These are phyloP conservation scores for Tremellales sp. DNA, from an alignment of 1,284 basidiomycete genomes.

Conservation along the genomic window DNA sequence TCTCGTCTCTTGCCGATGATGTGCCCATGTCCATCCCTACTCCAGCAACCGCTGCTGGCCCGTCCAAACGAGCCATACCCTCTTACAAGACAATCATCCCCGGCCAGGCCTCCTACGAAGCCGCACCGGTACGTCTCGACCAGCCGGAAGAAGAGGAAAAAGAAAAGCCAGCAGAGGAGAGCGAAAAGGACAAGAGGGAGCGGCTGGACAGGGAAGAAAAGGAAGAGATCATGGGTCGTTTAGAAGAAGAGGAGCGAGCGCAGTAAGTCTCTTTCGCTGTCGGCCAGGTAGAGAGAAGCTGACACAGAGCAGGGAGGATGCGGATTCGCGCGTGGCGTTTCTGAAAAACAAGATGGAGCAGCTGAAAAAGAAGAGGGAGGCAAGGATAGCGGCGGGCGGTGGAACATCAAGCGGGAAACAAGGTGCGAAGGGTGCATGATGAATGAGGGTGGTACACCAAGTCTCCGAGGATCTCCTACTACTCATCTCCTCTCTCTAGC, in stretches of 20 bases:
- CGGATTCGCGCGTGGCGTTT: slow-evolving; percentile 43
- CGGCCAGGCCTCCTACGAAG: slow-evolving; percentile 43
- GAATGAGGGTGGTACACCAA: too few relatives aligned
- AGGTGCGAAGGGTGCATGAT: slow-evolving; percentile 4
- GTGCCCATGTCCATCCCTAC: slow-evolving; percentile 1
- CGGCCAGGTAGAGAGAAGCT: neutral
- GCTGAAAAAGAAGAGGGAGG: slow-evolving; percentile 40
- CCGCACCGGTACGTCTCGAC: slow-evolving; percentile 37
- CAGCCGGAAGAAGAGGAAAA: slow-evolving; percentile 10
- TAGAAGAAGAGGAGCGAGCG: slow-evolving; percentile 48
- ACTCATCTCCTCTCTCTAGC: too few relatives aligned
- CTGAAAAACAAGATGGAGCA: slow-evolving; percentile 46
- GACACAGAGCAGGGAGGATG: slow-evolving; percentile 42
- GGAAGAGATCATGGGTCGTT: slow-evolving; percentile 46
- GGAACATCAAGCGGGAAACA: slow-evolving; percentile 2
- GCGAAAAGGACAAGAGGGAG: slow-evolving; percentile 36
- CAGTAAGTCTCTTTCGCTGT: slow-evolving; percentile 39
- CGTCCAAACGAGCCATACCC: neutral
- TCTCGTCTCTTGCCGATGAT: slow-evolving; percentile 41
- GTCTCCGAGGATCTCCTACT: too few relatives aligned
- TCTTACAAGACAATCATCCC: slow-evolving; percentile 29
- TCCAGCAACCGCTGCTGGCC: too few relatives aligned
- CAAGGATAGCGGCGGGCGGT: slow-evolving; percentile 9
- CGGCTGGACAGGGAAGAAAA: slow-evolving; percentile 43
- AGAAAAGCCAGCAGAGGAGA: slow-evolving; percentile 40